phyloP scores from a whole-genome alignment of 2,329 filamentous ascomycete genomes.

The Periconia sp. region DNA sequence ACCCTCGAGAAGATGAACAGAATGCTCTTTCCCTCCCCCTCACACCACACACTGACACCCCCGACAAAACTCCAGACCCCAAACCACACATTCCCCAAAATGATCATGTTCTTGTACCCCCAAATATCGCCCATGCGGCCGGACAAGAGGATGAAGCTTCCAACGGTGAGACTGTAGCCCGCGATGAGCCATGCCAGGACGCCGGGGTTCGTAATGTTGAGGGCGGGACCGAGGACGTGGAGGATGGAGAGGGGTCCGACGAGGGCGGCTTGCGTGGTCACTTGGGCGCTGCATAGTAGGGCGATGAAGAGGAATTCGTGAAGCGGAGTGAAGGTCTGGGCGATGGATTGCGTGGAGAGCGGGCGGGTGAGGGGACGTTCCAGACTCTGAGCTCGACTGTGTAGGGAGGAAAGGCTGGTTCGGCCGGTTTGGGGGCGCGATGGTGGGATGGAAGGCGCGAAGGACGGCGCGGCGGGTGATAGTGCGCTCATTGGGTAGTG shows the following conservation, averaged over 20 bases:
- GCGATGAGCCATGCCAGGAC: constrained; percentile 54
- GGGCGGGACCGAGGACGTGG: constrained; percentile 46
- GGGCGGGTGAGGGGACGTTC: constrained; percentile 16
- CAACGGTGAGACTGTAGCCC: constrained; percentile 52
- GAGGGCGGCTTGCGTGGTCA: constrained; percentile 47
- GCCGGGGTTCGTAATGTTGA: constrained; percentile 40
- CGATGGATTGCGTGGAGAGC: constrained; percentile 24
- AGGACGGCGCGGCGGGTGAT: too few species aligned
- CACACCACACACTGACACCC: constrained; percentile 46
- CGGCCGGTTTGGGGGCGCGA: background rate
- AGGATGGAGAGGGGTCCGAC: constrained; percentile 43
- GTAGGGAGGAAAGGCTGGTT: background rate
- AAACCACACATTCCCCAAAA: constrained; percentile 55
- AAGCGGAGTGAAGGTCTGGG: constrained; percentile 20
- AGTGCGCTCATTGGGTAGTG: background rate
- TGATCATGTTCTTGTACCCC: constrained; percentile 53
- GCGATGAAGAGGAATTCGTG: constrained; percentile 29
- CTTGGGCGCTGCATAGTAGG: constrained; percentile 28
- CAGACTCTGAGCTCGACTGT: constrained; percentile 5
- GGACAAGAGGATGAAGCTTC: constrained; percentile 54
- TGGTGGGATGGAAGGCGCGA: background rate
- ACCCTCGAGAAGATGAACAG: constrained; percentile 43
- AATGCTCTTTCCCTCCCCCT: constrained; percentile 24
- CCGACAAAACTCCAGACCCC: constrained; percentile 50
- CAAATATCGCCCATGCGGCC: constrained; percentile 55